Evolutionary conservation across 306 rosid genomes (phyloP).

Genomic region (Quercus cerris): DNA sequence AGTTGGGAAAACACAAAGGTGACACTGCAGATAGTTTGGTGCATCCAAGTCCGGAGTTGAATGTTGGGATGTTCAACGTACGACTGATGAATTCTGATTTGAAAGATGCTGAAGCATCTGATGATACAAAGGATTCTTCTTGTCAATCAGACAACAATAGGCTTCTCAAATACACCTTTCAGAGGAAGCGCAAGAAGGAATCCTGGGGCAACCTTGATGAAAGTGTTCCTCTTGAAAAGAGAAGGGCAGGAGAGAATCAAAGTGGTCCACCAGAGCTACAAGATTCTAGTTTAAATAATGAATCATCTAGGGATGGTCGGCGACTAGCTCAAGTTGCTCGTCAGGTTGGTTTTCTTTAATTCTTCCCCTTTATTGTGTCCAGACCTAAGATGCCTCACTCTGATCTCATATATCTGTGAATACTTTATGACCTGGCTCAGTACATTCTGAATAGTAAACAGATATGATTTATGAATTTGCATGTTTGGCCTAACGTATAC

Average conservation of each 20-base stretch:
- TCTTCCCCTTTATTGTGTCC: constrained; percentile 8
- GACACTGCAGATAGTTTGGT: constrained; percentile 16
- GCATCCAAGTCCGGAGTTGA: constrained; percentile 14
- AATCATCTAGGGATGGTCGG: constrained; percentile 42
- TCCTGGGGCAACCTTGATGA: constrained; percentile 31
- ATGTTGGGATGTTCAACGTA: constrained; percentile 25
- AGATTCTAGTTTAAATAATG: constrained; percentile 29
- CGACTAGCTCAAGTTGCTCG: constrained; percentile 54
- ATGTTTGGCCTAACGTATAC: neutral
- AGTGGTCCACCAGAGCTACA: constrained; percentile 23
- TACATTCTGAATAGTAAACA: neutral
- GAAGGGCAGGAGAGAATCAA: constrained; percentile 35
- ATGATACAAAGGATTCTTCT: constrained; percentile 26
- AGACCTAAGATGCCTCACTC: neutral
- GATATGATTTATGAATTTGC: neutral
- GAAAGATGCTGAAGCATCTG: constrained; percentile 30
- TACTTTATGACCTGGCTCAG: neutral
- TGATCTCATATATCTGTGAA: neutral
- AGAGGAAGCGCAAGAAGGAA: constrained; percentile 67
- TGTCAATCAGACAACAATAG: constrained; percentile 29
- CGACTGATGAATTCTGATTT: constrained; percentile 22
- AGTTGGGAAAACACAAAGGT: constrained; percentile 21
- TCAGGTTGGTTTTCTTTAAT: constrained; percentile 45
- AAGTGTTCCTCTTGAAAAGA: constrained; percentile 36
- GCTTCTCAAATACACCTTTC: constrained; percentile 57